These are phyloP conservation scores for Cephalotrichum gorgonifer DNA, from an alignment of 2,329 filamentous ascomycete genomes.

Conservation along the genomic window DNA sequence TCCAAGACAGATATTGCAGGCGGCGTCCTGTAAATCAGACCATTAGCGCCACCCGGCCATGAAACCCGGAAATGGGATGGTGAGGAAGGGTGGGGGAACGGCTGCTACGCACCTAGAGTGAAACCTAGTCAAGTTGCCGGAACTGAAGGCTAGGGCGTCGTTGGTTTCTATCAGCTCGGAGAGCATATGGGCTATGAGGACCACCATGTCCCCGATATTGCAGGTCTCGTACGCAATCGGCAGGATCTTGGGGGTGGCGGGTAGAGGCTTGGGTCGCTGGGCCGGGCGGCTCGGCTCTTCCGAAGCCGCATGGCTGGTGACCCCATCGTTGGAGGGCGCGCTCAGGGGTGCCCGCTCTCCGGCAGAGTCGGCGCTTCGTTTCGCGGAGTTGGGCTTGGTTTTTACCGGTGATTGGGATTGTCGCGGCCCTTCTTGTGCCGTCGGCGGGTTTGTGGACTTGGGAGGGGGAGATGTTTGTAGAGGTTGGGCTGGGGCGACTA, in stretches of 20 bases:
- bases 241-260: constrained; percentile 44
- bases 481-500: neutral
- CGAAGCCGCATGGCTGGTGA: constrained; percentile 15
- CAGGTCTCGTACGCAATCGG: constrained; percentile 74
- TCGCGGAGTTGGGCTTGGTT: neutral
- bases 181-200: constrained; percentile 89
- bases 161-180: constrained; percentile 91
- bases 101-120: constrained; percentile 63
- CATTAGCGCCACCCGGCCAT: neutral
- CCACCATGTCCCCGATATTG: constrained; percentile 74
- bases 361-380: constrained; percentile 3
- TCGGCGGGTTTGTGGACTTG: neutral
- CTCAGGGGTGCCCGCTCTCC: neutral
- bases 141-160: constrained; percentile 68
- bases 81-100: neutral
- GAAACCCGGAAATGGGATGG: neutral
- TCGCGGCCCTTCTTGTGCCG: neutral
- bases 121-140: constrained; percentile 79
- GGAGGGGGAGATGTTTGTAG: too few relatives aligned
- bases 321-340: constrained; percentile 17
- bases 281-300: constrained; percentile 17
- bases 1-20: constrained; percentile 91
- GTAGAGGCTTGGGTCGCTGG: constrained; percentile 44
- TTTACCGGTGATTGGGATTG: neutral
- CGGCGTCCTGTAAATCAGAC: constrained; percentile 37